Evolutionary conservation across 257 asterid genomes (phyloP).

Genomic region (Prunella vulgaris): DNA sequence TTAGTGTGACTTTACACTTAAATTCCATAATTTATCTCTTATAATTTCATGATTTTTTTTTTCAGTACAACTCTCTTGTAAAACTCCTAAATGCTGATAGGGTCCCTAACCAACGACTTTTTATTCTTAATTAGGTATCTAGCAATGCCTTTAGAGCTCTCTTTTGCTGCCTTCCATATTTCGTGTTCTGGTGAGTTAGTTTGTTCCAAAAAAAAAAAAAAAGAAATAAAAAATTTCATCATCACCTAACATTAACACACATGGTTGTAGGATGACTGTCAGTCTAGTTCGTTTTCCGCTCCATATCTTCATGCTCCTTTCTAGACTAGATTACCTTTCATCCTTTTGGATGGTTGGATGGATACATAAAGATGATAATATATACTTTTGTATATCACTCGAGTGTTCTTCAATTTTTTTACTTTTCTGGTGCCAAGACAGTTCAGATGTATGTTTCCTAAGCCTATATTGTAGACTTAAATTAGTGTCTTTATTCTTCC

Average conservation of each 20-base stretch:
- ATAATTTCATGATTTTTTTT: neutral
- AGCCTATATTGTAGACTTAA: slow-evolving; percentile 26
- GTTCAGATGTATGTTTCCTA: slow-evolving; percentile 16
- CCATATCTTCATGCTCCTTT: neutral
- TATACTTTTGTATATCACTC: neutral
- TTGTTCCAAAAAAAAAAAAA: slow-evolving; percentile 1
- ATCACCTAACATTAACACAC: slow-evolving; percentile 12
- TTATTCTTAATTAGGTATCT: slow-evolving; percentile 83
- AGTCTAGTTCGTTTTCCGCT: slow-evolving; percentile 12
- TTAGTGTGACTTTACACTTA: neutral
- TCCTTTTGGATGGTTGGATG: neutral
- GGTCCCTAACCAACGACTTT: slow-evolving; percentile 47
- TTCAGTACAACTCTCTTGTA: neutral
- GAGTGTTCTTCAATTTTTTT: neutral
- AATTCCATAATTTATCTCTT: slow-evolving; percentile 5
- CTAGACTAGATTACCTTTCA: neutral
- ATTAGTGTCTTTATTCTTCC: slow-evolving; percentile 40
- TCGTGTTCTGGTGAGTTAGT: slow-evolving; percentile 57
- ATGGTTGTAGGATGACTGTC: neutral
- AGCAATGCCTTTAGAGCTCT: slow-evolving; percentile 53
- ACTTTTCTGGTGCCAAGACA: neutral
- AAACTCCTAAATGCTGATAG: slow-evolving; percentile 17
- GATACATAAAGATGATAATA: neutral
- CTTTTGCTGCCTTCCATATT: slow-evolving; percentile 49
- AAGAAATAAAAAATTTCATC: no score